Evolutionary conservation across 2,329 filamentous ascomycete genomes (phyloP).

Genomic region (Lasiodiplodia hormozganensis): DNA sequence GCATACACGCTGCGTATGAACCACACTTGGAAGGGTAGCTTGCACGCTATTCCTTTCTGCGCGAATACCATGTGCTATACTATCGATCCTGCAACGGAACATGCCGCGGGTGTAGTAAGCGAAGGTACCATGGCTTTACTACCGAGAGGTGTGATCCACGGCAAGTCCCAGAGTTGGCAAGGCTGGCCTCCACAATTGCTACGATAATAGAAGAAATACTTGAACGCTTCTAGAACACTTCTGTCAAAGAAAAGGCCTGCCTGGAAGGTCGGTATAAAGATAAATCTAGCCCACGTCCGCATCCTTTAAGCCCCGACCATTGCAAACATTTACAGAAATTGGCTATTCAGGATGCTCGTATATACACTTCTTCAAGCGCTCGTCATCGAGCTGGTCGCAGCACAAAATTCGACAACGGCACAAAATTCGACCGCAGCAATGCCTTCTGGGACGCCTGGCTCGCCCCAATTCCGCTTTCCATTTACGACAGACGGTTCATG

Average conservation of each 20-base stretch:
- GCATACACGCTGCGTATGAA: no score
- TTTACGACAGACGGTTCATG: neutral
- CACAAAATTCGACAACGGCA: neutral
- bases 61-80: no score
- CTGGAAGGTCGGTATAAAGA: no score
- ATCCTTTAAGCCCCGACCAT: neutral
- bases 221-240: neutral
- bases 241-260: no score
- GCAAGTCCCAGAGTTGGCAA: no score
- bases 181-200: neutral
- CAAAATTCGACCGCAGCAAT: neutral
- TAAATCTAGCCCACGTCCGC: no score
- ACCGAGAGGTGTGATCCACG: no score
- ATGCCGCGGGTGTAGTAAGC: neutral
- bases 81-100: neutral
- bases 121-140: neutral
- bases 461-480: neutral
- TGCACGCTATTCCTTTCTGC: no score
- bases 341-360: neutral
- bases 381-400: neutral
- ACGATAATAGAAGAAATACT: neutral
- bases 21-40: no score
- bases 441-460: neutral
- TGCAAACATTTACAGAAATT: neutral
- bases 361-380: neutral